phyloP scores from a whole-genome alignment of 768 basidiomycete species.

The Russula griseocarnosa region DNA sequence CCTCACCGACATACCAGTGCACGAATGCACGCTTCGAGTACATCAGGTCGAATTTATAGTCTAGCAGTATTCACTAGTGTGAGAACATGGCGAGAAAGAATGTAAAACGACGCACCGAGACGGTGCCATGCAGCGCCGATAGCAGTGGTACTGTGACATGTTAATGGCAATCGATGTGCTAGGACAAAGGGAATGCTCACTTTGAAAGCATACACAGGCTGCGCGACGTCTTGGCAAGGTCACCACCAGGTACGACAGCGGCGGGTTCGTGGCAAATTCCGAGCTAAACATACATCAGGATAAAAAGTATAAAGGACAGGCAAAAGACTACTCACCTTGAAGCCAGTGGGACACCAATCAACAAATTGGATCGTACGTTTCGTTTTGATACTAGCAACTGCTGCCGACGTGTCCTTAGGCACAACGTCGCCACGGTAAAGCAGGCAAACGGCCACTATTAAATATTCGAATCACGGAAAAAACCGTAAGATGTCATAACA shows the following conservation, averaged over 20 bases:
- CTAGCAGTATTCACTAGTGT: constrained; percentile 38
- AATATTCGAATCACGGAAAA: background rate
- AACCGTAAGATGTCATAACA: constrained; percentile 23
- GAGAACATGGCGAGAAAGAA: background rate
- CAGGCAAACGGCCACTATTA: constrained; percentile 81
- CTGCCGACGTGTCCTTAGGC: constrained; percentile 91
- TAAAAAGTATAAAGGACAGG: background rate
- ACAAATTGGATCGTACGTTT: constrained; percentile 98
- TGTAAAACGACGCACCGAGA: constrained; percentile 46
- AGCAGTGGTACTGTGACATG: constrained; percentile 65
- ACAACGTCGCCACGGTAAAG: constrained; percentile 96
- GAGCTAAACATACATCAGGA: constrained; percentile 49
- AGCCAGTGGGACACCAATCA: constrained; percentile 97
- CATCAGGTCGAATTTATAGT: constrained; percentile 97
- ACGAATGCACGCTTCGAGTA: constrained; percentile 94
- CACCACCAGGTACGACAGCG: constrained; percentile 87
- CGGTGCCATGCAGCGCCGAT: constrained; percentile 95
- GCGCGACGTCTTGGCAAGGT: constrained; percentile 89
- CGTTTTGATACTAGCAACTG: constrained; percentile 92
- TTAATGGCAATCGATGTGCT: constrained; percentile 4
- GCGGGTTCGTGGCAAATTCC: constrained; percentile 98
- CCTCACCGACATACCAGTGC: constrained; percentile 96
- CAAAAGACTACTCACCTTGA: constrained; percentile 53
- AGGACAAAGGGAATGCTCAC: constrained; percentile 37
- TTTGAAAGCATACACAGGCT: constrained; percentile 98